Evolutionary conservation across 352 stramenopile genomes (phyloP).

Genomic region (Blastocystis sp.): DNA sequence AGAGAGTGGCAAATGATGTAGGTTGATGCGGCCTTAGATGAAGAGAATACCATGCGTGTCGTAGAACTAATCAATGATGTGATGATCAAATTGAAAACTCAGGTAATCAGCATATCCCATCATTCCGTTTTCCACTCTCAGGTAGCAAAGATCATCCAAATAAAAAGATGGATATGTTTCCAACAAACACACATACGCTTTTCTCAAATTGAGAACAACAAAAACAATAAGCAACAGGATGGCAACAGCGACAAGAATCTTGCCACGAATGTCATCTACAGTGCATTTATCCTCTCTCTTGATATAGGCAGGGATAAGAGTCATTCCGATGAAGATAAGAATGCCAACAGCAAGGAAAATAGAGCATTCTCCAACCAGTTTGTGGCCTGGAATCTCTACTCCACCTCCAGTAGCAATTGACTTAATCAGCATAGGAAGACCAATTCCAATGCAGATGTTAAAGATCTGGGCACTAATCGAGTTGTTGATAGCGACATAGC

Average conservation of each 20-base stretch:
- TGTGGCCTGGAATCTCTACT: neutral
- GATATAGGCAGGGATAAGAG: neutral
- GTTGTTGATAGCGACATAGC: constrained; percentile 19
- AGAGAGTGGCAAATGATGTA: neutral
- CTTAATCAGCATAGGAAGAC: neutral
- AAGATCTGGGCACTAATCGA: neutral
- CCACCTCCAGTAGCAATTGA: neutral
- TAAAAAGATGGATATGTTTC: neutral
- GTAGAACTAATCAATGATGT: constrained; percentile 10
- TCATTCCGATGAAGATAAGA: neutral
- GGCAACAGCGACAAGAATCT: neutral
- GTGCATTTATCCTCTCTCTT: neutral
- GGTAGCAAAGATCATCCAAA: neutral
- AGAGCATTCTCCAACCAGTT: neutral
- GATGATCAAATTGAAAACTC: neutral
- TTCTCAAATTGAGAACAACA: neutral
- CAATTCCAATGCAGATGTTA: neutral
- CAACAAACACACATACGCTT: neutral
- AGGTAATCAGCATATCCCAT: constrained; percentile 20
- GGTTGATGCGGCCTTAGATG: constrained; percentile 14
- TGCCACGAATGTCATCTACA: neutral
- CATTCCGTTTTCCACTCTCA: neutral
- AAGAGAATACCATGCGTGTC: neutral
- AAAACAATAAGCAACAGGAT: neutral
- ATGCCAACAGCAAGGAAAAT: neutral